Conservation (phyloP, 345 rosid species). For the Combretum micranthum region DNA sequence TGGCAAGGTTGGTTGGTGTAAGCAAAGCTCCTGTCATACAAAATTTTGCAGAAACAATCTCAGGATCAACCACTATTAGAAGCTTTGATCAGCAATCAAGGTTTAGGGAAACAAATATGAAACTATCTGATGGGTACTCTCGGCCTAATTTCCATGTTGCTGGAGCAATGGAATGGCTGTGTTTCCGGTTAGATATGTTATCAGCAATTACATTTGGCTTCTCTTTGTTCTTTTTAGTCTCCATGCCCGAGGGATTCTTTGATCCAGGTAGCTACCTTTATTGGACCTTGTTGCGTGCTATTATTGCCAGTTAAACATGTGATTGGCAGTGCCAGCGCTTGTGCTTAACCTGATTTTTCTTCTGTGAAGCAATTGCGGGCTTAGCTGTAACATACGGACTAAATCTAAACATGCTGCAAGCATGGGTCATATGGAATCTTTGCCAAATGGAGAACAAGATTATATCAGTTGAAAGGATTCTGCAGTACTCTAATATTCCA, state of each 20-base stretch:
- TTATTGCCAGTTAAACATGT: too few relatives aligned
- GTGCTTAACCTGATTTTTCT: background rate
- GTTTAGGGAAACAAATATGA: constrained; percentile 50
- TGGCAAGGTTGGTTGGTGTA: constrained; percentile 67
- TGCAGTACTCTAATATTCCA: constrained; percentile 54
- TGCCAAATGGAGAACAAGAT: constrained; percentile 69
- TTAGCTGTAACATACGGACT: constrained; percentile 84
- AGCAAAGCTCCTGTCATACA: constrained; percentile 82
- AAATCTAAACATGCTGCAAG: constrained; percentile 60
- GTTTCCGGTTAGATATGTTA: constrained; percentile 65
- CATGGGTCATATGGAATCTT: constrained; percentile 55
- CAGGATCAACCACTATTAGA: constrained; percentile 71
- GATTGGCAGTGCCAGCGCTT: background rate
- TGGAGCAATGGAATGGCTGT: constrained; percentile 85
- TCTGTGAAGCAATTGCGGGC: constrained; percentile 59
- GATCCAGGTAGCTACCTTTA: constrained; percentile 45
- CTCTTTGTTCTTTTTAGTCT: constrained; percentile 54
- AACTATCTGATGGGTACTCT: constrained; percentile 54
- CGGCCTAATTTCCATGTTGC: constrained; percentile 52
- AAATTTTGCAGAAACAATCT: constrained; percentile 74
- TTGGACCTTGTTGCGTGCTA: background rate
- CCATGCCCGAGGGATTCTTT: constrained; percentile 52
- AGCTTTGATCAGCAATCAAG: constrained; percentile 70
- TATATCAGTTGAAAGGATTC: constrained; percentile 81
- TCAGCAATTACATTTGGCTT: constrained; percentile 63